Evolutionary conservation across 2,329 filamentous ascomycete genomes (phyloP), one percentile per base, ranked within the genome.

Genomic region (Nothophoma quercina): DNA sequence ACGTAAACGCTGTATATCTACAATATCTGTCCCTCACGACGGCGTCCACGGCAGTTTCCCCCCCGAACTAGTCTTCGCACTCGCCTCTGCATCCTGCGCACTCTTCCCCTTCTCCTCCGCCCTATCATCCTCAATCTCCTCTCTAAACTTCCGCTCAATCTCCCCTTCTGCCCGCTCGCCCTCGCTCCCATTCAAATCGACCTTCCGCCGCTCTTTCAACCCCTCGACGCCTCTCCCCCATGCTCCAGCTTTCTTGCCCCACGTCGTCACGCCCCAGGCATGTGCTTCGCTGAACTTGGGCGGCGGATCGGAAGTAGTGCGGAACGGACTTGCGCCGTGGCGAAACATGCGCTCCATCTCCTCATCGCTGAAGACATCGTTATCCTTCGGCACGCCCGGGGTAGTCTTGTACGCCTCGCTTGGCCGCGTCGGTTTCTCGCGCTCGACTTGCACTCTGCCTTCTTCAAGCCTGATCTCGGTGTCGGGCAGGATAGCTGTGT

Each of bases 221-320:
- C 75, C 81, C 36, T 81, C 81, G 7, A 75, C 75, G 3, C 80
- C 80, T 57, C 77, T 75, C 1, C 80, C 80, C 81, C 81, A 83
- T 38, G 75, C 72, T 3, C 81, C 81, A 34, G 81, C 81, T 59
- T 75, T 79, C 71, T 75, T 80, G 1, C 81, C 82, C 81, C 81
- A 84, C 51, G 68, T 76, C 65, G 78, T 71, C 57, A 79, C 81
- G 0, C 81, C 80, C 82, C 81, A 84, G 34, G 79, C 75, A 75
- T 85, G 82, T 58, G 75, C 77, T 76, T 75, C 80, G 13, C 72
- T 71, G 55, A 85, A 79, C 65, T 78, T 81, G 1, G 81, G 81
- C 46, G 82, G 79, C 33, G 78, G 69, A 45, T 80, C 77, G 22
- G 59, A 56, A 41, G 67, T 63, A 21, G 74, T 79, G 15, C 79